Percentiles rank a stretch among this genome's conserved stretches.
Evolutionary conservation across 345 rosid species (phyloP).

Genomic region (Hibiscus trionum): DNA sequence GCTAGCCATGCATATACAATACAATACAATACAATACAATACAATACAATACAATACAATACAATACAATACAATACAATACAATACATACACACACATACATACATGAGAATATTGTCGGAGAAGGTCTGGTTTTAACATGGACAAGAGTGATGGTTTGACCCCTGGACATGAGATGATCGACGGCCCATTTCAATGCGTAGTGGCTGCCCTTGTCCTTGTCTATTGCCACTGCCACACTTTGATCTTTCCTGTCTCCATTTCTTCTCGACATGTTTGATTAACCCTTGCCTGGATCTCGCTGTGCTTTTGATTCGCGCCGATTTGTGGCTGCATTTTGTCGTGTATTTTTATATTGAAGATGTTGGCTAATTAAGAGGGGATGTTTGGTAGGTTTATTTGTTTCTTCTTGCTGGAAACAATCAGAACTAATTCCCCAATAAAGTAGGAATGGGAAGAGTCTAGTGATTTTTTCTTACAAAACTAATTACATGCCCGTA

Average conservation of each 20-base stretch:
- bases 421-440: background rate
- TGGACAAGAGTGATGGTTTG: conserved; percentile 66
- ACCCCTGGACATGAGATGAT: conserved; percentile 46
- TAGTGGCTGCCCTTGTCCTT: conserved; percentile 75
- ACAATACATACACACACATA: background rate
- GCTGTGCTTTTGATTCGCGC: background rate
- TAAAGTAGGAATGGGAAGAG: background rate
- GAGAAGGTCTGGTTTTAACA: conserved; percentile 35
- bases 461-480: background rate
- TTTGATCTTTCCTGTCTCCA: conserved; percentile 23
- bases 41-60: no score
- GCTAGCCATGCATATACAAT: background rate
- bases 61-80: no score
- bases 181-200: conserved; percentile 72
- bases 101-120: conserved; percentile 33
- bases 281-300: background rate
- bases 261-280: conserved; percentile 7
- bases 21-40: no score
- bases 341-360: background rate
- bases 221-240: conserved; percentile 57
- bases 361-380: background rate
- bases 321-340: background rate
- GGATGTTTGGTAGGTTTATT: background rate
- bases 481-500: background rate
- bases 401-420: background rate